Evolutionary conservation across 2,329 filamentous ascomycete species (phyloP), one percentile per base, ranked within the genome.

Genomic region (Trichoderma aggressivum): DNA sequence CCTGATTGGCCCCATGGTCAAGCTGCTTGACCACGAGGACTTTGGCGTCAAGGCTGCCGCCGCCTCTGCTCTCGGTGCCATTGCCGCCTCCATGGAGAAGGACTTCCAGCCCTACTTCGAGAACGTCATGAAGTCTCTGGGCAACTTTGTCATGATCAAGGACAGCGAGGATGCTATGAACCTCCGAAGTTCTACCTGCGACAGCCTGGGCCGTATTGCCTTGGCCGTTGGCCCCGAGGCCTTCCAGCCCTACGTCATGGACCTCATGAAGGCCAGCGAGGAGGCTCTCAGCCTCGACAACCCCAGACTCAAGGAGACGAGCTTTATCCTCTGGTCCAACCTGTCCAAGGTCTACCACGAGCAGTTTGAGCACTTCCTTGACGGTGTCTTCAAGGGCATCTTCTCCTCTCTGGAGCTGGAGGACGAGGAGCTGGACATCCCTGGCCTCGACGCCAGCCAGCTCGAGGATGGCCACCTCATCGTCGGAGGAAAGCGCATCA

Each of bases 261-360:
- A 94, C 55, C 86, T 98, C 71, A 97, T 99, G 92, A 88, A 91
- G 77, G 92, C 95, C 16, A 97, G 93, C 75, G 94, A 98, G 82
- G 94, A 98, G 82, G 94, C 92, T 70, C 87, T 98, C 2, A 86
- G 92, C 76, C 90, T 99, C 3, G 94, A 94, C 76, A 94, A 98
- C 83, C 92, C 94, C 55, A 89, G 94, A 71, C 89, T 98, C 65
- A 93, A 94, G 81, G 96, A 99, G 85, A 98, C 94, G 73, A 97
- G 94, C 80, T 99, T 97, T 84, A 97, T 98, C 73, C 87, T 99
- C 69, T 99, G 96, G 95, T 94, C 93, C 75, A 94, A 93, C 53
- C 90, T 99, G 79, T 92, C 95, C 73, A 97, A 97, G 84, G 94
- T 98, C 11, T 98, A 98, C 82, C 91, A 92, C 77, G 92, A 93